Conservation (phyloP, 2,329 filamentous ascomycete species). For the Alternaria alternata region DNA sequence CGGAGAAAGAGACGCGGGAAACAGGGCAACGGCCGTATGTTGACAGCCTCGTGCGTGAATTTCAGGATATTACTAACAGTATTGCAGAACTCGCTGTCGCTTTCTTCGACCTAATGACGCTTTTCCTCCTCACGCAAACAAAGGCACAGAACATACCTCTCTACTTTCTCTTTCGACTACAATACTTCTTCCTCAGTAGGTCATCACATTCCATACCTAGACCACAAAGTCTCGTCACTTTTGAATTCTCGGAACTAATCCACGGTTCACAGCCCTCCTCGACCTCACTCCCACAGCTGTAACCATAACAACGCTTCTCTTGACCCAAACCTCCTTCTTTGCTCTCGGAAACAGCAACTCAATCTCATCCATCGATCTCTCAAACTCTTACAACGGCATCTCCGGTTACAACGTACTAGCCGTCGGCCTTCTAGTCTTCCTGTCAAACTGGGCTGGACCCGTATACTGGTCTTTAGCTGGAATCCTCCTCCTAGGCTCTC, state of each 20-base stretch:
- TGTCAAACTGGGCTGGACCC: conserved; percentile 89
- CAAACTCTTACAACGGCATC: conserved; percentile 93
- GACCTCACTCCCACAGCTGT: conserved; percentile 63
- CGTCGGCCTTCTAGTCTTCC: conserved; percentile 84
- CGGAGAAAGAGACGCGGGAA: conserved; percentile 19
- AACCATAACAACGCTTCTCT: conserved; percentile 74
- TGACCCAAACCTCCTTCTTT: conserved; percentile 88
- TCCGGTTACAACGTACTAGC: conserved; percentile 78
- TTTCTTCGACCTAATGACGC: conserved; percentile 68
- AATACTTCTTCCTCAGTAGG: conserved; percentile 62
- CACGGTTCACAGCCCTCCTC: conserved; percentile 44
- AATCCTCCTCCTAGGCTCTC: conserved; percentile 59
- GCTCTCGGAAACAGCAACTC: conserved; percentile 90
- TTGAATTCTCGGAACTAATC: neutral
- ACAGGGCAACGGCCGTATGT: conserved; percentile 40
- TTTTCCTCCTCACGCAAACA: conserved; percentile 88
- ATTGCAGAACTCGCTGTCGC: conserved; percentile 60
- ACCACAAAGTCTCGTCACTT: neutral
- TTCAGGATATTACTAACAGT: neutral
- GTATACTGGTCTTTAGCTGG: conserved; percentile 83
- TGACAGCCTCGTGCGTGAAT: too few relatives aligned
- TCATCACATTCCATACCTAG: neutral
- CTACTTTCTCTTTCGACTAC: conserved; percentile 75
- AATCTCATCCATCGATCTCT: conserved; percentile 94
- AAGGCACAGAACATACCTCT: conserved; percentile 85